phyloP scores from a whole-genome alignment of 345 rosid genomes.

The Dipteronia sinensis region DNA sequence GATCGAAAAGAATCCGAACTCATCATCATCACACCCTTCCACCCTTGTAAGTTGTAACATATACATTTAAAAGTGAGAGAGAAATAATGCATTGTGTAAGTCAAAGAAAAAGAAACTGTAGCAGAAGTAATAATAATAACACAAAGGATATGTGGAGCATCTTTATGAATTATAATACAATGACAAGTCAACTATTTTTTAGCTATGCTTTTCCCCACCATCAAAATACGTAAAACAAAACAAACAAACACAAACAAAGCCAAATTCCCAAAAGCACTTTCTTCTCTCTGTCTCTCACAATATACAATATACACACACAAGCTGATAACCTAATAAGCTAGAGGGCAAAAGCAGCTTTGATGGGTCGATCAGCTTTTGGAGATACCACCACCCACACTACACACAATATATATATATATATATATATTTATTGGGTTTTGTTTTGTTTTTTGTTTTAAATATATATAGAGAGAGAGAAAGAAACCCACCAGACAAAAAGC shows the following conservation, averaged over 20 bases:
- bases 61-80: too few species aligned
- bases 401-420: too few species aligned
- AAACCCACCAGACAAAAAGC: constrained; percentile 19
- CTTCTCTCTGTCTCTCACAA: not conserved
- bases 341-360: not conserved
- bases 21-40: too few species aligned
- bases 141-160: constrained; percentile 1
- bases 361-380: constrained; percentile 13
- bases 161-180: constrained; percentile 1
- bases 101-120: constrained; percentile 19
- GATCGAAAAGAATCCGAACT: too few species aligned
- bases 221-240: constrained; percentile 12
- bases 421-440: not conserved
- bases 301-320: not conserved
- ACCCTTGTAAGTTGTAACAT: too few species aligned
- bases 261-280: not conserved
- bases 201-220: constrained; percentile 10
- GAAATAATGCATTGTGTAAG: not conserved
- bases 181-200: constrained; percentile 21
- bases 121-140: not conserved
- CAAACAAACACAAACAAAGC: not conserved
- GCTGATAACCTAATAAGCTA: not conserved
- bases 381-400: not conserved
- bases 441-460: too few species aligned
- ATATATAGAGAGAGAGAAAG: not conserved